Evolutionary conservation across 768 basidiomycete genomes (phyloP), one percentile per base, ranked within the genome.

Genomic region (Lactarius evosmus): DNA sequence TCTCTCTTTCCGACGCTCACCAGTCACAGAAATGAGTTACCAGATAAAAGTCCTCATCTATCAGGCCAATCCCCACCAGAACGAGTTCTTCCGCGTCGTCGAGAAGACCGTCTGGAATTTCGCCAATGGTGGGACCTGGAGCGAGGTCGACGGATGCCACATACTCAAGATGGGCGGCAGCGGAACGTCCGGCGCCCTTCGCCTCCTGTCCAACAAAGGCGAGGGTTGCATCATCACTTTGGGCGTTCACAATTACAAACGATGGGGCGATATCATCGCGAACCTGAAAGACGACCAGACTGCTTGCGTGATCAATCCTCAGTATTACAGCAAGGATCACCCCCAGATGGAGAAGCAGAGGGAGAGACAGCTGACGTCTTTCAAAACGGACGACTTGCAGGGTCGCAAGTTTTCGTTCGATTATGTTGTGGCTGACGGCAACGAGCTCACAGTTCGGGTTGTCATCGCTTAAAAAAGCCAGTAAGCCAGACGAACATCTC

Each of bases 241-340:
- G 30, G 78, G 80, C 1, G 71, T 79, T 30, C 74, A 79, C 71
- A 75, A 76, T 70, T 72, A 74, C 70, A 73, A 73, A 62, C 68
- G 72, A 7, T 79, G 79, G 78, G 70, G 72, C 70, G 77, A 78
- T 62, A 72, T 75, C 50, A 69, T 78, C 56, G 70, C 77, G 1
- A 70, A 74, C 55, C 70, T 79, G 40, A 49, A 27, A 3, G 3
- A 12, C 19, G 36, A 33, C 4, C 9, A 61, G 16, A 65, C 59
- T 17, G 63, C 40, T n/a, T 34, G 61, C 27, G 14, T 60, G 33
- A 56, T 61, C 25, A 55, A 54, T 30, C 59, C 59, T 17, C 17
- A 61, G 29, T 61, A 62, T 25, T 62, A 62, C 54, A 36, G 25
- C 29, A 4, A 30, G 17, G 6, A 62, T 3, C n/a, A 50, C 34